Evolutionary conservation across 2,329 filamentous ascomycete genomes (phyloP).

Genomic region (Boeremia lycopersici): DNA sequence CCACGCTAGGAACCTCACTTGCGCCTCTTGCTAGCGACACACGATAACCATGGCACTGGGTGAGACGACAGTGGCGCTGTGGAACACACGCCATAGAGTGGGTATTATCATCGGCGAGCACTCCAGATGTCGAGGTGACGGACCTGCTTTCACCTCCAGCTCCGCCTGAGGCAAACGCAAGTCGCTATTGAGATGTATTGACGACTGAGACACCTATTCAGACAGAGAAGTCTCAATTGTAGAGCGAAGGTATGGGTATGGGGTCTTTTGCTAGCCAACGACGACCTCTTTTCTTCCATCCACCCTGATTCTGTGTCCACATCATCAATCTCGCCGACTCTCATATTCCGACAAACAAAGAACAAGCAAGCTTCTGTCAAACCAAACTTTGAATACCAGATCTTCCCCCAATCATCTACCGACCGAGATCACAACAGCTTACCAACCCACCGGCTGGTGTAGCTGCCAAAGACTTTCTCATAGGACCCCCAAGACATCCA

Average conservation of each 20-base stretch:
- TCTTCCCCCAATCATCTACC: background rate
- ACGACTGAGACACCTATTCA: slow-evolving; percentile 26
- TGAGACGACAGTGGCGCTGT: slow-evolving; percentile 1
- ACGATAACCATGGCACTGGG: slow-evolving; percentile 3
- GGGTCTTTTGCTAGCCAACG: background rate
- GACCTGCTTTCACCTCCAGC: slow-evolving; percentile 22
- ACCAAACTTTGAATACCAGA: background rate
- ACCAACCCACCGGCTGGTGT: background rate
- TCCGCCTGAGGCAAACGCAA: slow-evolving; percentile 15
- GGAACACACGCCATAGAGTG: slow-evolving; percentile 9
- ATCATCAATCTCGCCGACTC: background rate
- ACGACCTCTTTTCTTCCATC: background rate
- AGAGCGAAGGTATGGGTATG: background rate
- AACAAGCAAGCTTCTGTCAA: background rate
- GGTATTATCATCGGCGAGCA: slow-evolving; percentile 4
- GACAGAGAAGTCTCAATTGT: background rate
- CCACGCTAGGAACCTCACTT: background rate
- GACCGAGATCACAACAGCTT: background rate
- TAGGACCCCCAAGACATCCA: background rate
- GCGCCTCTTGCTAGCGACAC: background rate
- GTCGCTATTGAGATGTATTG: slow-evolving; percentile 35
- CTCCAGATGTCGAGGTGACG: background rate
- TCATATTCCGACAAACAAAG: background rate
- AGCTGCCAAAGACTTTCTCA: background rate
- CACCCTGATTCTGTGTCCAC: background rate